These are phyloP conservation scores for Lachancea kluyveri DNA, from an alignment of 805 yeast genomes.

Conservation along the genomic window DNA sequence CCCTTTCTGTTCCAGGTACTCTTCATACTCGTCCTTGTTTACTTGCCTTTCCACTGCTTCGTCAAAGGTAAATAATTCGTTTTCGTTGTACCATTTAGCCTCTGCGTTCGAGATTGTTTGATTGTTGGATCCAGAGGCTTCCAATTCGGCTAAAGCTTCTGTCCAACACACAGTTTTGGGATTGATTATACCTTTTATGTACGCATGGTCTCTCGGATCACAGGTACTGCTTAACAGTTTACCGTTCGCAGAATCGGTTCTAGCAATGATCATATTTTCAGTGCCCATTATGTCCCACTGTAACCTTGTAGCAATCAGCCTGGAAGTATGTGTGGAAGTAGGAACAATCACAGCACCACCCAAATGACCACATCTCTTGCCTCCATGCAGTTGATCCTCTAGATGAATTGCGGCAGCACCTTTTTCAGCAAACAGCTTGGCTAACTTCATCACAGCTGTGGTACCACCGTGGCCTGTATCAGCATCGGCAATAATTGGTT, in stretches of 20 bases:
- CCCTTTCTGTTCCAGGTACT: constrained; percentile 19
- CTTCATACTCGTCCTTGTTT: constrained; percentile 15
- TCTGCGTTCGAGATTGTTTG: constrained; percentile 36
- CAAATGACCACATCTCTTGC: constrained; percentile 59
- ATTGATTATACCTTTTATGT: constrained; percentile 42
- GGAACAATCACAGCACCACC: constrained; percentile 61
- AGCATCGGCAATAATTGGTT: constrained; percentile 62
- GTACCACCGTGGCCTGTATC: constrained; percentile 65
- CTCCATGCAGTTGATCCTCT: constrained; percentile 61
- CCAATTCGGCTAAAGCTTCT: constrained; percentile 40
- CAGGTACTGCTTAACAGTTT: constrained; percentile 44
- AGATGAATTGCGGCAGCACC: constrained; percentile 65
- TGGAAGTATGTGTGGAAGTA: constrained; percentile 46
- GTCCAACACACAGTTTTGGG: constrained; percentile 37
- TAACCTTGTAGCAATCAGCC: constrained; percentile 51
- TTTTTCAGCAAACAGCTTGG: constrained; percentile 57
- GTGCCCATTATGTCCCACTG: constrained; percentile 63
- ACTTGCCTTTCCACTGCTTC: constrained; percentile 40
- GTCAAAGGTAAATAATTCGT: constrained; percentile 40
- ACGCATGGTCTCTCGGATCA: constrained; percentile 54
- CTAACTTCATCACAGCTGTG: constrained; percentile 57
- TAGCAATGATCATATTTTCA: constrained; percentile 50
- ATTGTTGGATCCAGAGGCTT: constrained; percentile 32
- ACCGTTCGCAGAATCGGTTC: constrained; percentile 55
- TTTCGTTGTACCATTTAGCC: constrained; percentile 39